Conservation (phyloP, 331 rosid species). For the Phaseolus coccineus region DNA sequence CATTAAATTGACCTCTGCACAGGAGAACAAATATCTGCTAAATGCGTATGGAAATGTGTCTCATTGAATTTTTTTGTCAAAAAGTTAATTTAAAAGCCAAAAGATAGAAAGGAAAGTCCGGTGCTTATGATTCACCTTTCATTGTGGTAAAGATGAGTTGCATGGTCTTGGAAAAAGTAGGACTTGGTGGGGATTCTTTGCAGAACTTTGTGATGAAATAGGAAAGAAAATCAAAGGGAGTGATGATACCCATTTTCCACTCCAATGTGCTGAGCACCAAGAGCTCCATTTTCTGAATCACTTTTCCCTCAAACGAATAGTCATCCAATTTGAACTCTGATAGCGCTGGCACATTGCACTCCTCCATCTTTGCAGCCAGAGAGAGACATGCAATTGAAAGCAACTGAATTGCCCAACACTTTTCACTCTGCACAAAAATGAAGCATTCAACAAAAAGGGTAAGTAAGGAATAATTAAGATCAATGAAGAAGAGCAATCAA, state of each 20-base stretch:
- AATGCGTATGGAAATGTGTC: conserved; percentile 9
- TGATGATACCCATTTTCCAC: conserved; percentile 70
- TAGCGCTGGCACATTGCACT: conserved; percentile 58
- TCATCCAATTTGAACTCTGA: conserved; percentile 61
- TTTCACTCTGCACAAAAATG: conserved; percentile 61
- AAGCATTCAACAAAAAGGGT: conserved; percentile 30
- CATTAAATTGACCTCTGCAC: conserved; percentile 67
- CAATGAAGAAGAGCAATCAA: neutral
- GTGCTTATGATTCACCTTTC: conserved; percentile 55
- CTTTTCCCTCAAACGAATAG: conserved; percentile 56
- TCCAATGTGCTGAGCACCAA: conserved; percentile 72
- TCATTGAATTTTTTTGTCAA: neutral
- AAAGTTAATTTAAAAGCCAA: neutral
- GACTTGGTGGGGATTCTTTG: conserved; percentile 53
- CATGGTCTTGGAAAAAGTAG: conserved; percentile 45
- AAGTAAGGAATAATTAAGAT: conserved; percentile 7
- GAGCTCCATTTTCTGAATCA: conserved; percentile 81
- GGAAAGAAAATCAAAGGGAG: conserved; percentile 78
- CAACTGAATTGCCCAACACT: conserved; percentile 69
- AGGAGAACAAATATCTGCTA: conserved; percentile 21
- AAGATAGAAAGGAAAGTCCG: neutral
- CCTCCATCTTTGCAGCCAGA: conserved; percentile 88
- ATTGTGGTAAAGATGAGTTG: conserved; percentile 58
- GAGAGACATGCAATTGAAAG: conserved; percentile 79
- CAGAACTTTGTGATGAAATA: conserved; percentile 61